Evolutionary conservation across 345 rosid genomes (phyloP), one percentile per base, ranked within the genome.

Genomic region (Citrus glauca): DNA sequence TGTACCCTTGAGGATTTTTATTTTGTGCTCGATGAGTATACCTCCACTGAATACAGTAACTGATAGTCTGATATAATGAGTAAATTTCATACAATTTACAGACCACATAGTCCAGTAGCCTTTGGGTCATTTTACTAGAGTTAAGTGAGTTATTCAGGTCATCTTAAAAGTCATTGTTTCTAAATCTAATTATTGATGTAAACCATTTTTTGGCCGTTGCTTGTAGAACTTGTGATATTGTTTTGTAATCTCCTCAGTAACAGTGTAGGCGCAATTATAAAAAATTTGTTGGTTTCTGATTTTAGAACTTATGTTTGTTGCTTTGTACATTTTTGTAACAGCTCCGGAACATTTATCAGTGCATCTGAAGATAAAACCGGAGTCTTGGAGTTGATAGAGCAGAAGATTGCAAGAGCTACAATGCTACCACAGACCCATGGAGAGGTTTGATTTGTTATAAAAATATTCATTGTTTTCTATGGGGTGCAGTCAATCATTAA

Each of bases 331-430:
- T 62, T 9, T 27, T 48, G 59, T n/a, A 84, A 82, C 91, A 92
- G 97, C 78, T 92, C 94, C 19, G 97, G 94, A 57, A 90, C 93
- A 50, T 92, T 92, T 86, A 27, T 90, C 68, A 84, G 90, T 88
- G 83, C 93, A 81, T 88, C 92, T 22, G 94, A 90, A 84, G 97
- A 92, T 74, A 64, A 80, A 60, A 81, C 90, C 68, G 89, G 97
- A 73, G 82, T 72, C 68, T 77, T 90, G 80, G 91, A 86, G 50
- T 84, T 65, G 48, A 84, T 92, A 48, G 97, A 92, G 80, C 72
- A 28, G 79, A 92, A 92, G 81, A 92, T 90, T 68, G 91, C 97
- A n/a, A 90, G 81, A 77, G 91, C 87, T 82, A 87, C 97, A 19
- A 89, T 88, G 91, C 85, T 90, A 50, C 94, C 93, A n/a, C 81